Evolutionary conservation across 2,329 filamentous ascomycete species (phyloP).

Genomic region (Arthroderma uncinatum): DNA sequence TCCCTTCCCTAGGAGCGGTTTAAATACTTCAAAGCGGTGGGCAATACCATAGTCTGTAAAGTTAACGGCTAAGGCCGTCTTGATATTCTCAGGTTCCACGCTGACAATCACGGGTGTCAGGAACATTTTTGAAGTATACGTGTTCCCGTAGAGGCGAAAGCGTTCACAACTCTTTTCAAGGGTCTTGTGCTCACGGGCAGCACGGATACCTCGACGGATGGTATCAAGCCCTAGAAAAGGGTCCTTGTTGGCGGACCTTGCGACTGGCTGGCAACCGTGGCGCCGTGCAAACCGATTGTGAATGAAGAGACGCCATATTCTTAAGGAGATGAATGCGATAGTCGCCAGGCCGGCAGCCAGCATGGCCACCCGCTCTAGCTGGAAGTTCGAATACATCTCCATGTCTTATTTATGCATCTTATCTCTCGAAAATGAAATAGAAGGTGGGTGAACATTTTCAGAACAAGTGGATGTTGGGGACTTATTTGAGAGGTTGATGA

Average conservation of each 20-base stretch:
- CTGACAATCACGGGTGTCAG: constrained; percentile 18
- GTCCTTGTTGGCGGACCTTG: constrained; percentile 41
- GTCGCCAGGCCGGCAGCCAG: background rate
- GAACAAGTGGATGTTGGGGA: too few species aligned
- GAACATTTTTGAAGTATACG: constrained; percentile 5
- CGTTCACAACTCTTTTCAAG: constrained; percentile 4
- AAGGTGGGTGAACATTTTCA: too few species aligned
- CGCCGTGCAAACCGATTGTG: constrained; percentile 15
- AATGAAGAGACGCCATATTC: constrained; percentile 12
- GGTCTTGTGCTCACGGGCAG: constrained; percentile 1
- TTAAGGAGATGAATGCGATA: background rate
- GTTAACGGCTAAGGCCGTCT: constrained; percentile 42
- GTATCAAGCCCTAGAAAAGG: constrained; percentile 44
- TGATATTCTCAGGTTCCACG: constrained; percentile 35
- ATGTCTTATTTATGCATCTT: background rate
- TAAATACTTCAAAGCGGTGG: constrained; percentile 17
- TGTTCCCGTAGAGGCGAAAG: constrained; percentile 9
- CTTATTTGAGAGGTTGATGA: too few species aligned
- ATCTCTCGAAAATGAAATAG: too few species aligned
- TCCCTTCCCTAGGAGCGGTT: constrained; percentile 29
- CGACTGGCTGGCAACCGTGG: constrained; percentile 36
- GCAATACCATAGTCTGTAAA: constrained; percentile 42
- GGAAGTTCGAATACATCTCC: background rate
- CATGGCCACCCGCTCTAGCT: background rate
- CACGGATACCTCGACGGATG: constrained; percentile 21